phyloP scores from a whole-genome alignment of 805 yeast species.

The Suhomyces kilbournensis region DNA sequence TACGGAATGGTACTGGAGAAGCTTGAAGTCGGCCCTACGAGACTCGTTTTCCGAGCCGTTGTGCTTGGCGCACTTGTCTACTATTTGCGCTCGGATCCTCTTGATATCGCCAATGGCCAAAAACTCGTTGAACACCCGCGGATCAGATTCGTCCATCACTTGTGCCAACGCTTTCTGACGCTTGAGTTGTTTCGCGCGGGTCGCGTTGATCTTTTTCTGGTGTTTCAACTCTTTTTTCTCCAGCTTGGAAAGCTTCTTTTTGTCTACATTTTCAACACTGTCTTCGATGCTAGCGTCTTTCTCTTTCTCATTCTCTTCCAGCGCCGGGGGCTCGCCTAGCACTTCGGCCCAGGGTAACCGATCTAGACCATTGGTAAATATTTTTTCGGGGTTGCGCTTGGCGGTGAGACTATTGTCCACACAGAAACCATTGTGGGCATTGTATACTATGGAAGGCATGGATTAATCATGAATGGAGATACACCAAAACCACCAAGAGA shows the following conservation, averaged over 20 bases:
- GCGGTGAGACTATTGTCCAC: not conserved
- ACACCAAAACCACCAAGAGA: too few species aligned
- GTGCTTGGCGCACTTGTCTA: not conserved
- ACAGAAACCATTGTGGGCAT: constrained; percentile 19
- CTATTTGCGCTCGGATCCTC: constrained; percentile 3
- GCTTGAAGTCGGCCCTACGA: constrained; percentile 19
- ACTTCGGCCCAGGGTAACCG: constrained; percentile 7
- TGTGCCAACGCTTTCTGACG: constrained; percentile 9
- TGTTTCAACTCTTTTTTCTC: constrained; percentile 10
- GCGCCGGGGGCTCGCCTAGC: not conserved
- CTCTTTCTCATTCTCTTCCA: not conserved
- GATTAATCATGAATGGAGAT: not conserved
- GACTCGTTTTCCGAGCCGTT: constrained; percentile 15
- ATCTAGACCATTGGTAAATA: constrained; percentile 11
- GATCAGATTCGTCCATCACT: not conserved
- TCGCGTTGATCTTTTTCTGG: constrained; percentile 17
- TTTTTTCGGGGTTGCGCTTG: not conserved
- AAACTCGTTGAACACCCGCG: constrained; percentile 9
- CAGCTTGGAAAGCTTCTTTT: constrained; percentile 7
- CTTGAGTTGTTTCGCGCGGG: constrained; percentile 15
- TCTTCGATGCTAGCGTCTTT: not conserved
- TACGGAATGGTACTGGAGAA: constrained; percentile 53
- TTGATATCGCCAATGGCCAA: constrained; percentile 17
- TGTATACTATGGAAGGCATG: constrained; percentile 7
- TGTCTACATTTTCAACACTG: not conserved